Evolutionary conservation across 2,329 filamentous ascomycete species (phyloP).

Genomic region (Aspergillus niger): DNA sequence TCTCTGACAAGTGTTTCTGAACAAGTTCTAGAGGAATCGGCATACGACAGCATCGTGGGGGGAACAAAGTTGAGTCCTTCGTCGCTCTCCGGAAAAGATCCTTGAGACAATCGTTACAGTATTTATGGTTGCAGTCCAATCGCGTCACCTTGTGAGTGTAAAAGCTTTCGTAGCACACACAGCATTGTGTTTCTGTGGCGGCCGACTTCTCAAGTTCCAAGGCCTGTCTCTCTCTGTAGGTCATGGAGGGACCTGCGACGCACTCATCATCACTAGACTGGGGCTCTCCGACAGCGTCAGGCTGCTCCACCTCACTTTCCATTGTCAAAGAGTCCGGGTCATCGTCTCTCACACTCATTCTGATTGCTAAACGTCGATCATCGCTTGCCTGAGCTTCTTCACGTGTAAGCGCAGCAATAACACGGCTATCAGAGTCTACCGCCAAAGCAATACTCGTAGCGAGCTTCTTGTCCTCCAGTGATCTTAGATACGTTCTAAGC

Average conservation of each 20-base stretch:
- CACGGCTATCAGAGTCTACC: background rate
- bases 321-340: background rate
- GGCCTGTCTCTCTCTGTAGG: background rate
- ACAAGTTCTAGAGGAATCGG: constrained; percentile 1
- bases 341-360: background rate
- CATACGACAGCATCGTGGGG: constrained; percentile 9
- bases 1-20: background rate
- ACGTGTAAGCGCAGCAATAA: background rate
- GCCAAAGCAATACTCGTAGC: background rate
- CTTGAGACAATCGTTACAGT: constrained; percentile 8
- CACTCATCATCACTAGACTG: background rate
- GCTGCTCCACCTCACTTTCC: background rate
- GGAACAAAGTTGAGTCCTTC: constrained; percentile 8
- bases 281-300: background rate
- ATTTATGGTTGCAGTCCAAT: background rate
- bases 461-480: background rate
- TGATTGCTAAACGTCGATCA: background rate
- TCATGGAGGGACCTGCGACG: background rate
- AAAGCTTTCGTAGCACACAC: background rate
- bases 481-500: background rate
- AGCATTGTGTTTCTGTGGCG: background rate
- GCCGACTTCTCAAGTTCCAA: background rate
- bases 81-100: constrained; percentile 3
- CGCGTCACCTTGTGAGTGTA: background rate
- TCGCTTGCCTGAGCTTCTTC: constrained; percentile 1